These are phyloP conservation scores for Aspergillus tamarii DNA, from an alignment of 2,329 filamentous ascomycete genomes.

Conservation along the genomic window DNA sequence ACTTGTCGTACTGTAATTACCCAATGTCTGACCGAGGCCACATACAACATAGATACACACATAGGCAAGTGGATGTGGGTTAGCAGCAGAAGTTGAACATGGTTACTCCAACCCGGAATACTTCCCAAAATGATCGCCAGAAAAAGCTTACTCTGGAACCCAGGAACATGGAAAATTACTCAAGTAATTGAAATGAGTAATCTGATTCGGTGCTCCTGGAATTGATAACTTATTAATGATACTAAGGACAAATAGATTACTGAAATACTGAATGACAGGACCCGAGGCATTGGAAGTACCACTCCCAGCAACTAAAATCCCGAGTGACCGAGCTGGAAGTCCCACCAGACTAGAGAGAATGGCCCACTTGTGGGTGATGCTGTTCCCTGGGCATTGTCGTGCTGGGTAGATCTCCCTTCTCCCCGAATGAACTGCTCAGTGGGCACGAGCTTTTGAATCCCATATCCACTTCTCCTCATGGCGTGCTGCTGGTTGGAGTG, in stretches of 20 bases:
- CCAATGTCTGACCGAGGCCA: too few relatives aligned
- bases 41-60: too few relatives aligned
- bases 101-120: background rate
- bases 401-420: slow-evolving; percentile 20
- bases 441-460: slow-evolving; percentile 19
- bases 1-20: background rate
- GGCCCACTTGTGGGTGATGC: slow-evolving; percentile 10
- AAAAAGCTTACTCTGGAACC: slow-evolving; percentile 19
- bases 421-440: slow-evolving; percentile 18
- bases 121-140: slow-evolving; percentile 17
- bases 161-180: slow-evolving; percentile 11
- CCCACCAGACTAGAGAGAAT: slow-evolving; percentile 1
- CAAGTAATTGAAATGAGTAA: background rate
- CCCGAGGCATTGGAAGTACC: slow-evolving; percentile 29
- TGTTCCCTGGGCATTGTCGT: slow-evolving; percentile 23
- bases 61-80: background rate
- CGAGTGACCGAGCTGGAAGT: background rate
- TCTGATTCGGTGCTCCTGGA: background rate
- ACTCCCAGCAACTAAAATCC: slow-evolving; percentile 20
- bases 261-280: slow-evolving; percentile 24
- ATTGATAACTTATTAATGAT: background rate
- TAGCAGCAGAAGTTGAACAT: background rate
- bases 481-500: slow-evolving; percentile 11
- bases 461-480: slow-evolving; percentile 13
- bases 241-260: background rate